Percentiles rank a stretch among this genome's conserved stretches.
Evolutionary conservation across 768 basidiomycete species (phyloP).

Genomic region (Russula dissimulans): DNA sequence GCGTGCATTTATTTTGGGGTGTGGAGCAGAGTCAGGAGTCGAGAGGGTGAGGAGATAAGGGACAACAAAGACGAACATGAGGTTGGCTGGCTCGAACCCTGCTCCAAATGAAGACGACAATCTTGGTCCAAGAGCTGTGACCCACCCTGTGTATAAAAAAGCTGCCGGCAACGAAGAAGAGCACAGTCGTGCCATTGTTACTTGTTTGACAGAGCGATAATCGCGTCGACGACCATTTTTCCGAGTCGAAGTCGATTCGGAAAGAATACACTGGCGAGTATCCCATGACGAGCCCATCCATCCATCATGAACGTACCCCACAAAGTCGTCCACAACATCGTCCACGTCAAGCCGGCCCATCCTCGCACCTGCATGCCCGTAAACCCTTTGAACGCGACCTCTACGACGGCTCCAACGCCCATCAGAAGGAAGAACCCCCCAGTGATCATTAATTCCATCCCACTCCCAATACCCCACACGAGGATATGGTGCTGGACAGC

Average conservation of each 20-base stretch:
- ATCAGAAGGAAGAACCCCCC: not conserved
- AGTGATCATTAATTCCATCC: not conserved
- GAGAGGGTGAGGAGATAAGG: no score
- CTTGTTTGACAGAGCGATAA: conserved; percentile 32
- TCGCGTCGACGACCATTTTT: conserved; percentile 27
- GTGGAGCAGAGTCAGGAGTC: no score
- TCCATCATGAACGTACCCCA: not conserved
- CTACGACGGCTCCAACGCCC: not conserved
- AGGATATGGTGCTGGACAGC: not conserved
- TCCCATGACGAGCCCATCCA: not conserved
- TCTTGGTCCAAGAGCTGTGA: no score
- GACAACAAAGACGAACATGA: no score
- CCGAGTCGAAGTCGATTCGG: conserved; percentile 1
- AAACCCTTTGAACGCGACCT: not conserved
- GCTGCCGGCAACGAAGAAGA: no score
- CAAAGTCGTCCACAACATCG: not conserved
- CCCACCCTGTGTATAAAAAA: no score
- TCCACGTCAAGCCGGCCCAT: not conserved
- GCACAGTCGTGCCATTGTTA: conserved; percentile 1
- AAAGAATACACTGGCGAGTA: not conserved
- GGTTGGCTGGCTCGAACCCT: no score
- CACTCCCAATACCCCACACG: not conserved
- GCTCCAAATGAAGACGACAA: no score
- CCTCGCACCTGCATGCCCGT: not conserved
- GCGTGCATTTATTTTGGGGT: no score